Percentiles rank a stretch among this genome's conserved stretches.
phyloP scores from a whole-genome alignment of 2,329 filamentous ascomycete genomes.

The Diaporthe humulicola region DNA sequence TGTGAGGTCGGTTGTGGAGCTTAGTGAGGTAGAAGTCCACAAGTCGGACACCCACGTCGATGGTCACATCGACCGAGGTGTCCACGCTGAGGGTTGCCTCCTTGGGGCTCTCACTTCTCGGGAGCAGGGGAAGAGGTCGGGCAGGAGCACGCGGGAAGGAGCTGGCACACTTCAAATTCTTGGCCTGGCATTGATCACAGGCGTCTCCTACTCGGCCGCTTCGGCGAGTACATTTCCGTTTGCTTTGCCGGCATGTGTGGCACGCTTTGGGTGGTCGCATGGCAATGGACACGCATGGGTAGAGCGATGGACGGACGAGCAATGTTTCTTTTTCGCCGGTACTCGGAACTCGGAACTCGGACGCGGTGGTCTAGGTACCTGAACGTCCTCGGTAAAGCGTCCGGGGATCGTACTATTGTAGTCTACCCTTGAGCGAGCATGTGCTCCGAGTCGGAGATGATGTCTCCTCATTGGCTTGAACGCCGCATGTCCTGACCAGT shows the following conservation, averaged over 20 bases:
- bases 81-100: not conserved
- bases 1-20: slow-evolving; percentile 2
- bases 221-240: slow-evolving; percentile 11
- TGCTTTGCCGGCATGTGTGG: not conserved
- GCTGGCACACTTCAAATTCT: not conserved
- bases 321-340: not conserved
- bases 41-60: not conserved
- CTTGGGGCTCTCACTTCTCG: not conserved
- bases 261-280: slow-evolving; percentile 7
- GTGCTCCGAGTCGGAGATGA: not conserved
- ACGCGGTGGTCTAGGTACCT: not conserved
- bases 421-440: not conserved
- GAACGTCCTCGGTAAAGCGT: not conserved
- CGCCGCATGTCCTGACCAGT: not conserved
- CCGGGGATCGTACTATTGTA: not conserved
- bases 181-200: slow-evolving; percentile 6
- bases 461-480: not conserved
- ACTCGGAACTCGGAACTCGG: not conserved
- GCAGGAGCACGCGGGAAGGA: not conserved
- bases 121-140: not conserved
- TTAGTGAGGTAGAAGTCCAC: slow-evolving; percentile 4
- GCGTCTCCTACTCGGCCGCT: not conserved
- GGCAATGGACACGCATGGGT: not conserved
- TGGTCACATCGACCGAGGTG: not conserved
- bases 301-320: too few species aligned